Conservation (phyloP, 108 stramenopile genomes). For the Asterionellopsis glacialis region DNA sequence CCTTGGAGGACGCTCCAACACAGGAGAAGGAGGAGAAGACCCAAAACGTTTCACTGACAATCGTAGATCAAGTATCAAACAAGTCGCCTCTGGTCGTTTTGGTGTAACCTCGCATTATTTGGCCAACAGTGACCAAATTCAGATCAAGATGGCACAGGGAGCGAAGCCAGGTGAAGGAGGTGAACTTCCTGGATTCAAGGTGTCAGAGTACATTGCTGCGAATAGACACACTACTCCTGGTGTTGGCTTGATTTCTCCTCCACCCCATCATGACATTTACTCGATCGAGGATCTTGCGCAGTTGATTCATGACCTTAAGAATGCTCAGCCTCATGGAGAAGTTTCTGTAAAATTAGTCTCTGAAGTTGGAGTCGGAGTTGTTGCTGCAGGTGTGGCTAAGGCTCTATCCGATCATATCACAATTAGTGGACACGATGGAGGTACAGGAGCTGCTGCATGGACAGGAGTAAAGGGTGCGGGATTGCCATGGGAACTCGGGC, state of each 20-base stretch:
- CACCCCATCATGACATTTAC: slow-evolving; percentile 97
- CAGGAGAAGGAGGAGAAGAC: slow-evolving; percentile 96
- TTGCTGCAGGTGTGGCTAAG: slow-evolving; percentile 96
- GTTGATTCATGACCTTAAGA: slow-evolving; percentile 95
- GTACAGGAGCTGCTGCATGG: slow-evolving; percentile 95
- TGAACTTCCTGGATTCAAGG: slow-evolving; percentile 94
- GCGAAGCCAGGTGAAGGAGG: slow-evolving; percentile 97
- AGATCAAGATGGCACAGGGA: slow-evolving; percentile 98
- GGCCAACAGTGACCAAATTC: slow-evolving; percentile 94
- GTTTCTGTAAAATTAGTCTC: slow-evolving; percentile 98
- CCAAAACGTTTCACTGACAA: slow-evolving; percentile 85
- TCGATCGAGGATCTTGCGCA: slow-evolving; percentile 97
- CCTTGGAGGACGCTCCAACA: slow-evolving; percentile 89
- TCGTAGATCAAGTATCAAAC: slow-evolving; percentile 89
- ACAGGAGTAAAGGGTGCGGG: slow-evolving; percentile 92
- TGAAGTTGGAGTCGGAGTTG: slow-evolving; percentile 96
- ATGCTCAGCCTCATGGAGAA: slow-evolving; percentile 89
- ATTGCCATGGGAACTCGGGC: slow-evolving; percentile 93
- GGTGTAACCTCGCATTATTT: slow-evolving; percentile 96
- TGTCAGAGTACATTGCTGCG: slow-evolving; percentile 89
- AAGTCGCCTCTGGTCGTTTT: slow-evolving; percentile 92
- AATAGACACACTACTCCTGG: slow-evolving; percentile 92
- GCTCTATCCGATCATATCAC: slow-evolving; percentile 93
- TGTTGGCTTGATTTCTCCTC: slow-evolving; percentile 93
- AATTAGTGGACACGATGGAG: slow-evolving; percentile 92